Conservation (phyloP, 2,329 filamentous ascomycete species). For the Dissoconium aciculare region DNA sequence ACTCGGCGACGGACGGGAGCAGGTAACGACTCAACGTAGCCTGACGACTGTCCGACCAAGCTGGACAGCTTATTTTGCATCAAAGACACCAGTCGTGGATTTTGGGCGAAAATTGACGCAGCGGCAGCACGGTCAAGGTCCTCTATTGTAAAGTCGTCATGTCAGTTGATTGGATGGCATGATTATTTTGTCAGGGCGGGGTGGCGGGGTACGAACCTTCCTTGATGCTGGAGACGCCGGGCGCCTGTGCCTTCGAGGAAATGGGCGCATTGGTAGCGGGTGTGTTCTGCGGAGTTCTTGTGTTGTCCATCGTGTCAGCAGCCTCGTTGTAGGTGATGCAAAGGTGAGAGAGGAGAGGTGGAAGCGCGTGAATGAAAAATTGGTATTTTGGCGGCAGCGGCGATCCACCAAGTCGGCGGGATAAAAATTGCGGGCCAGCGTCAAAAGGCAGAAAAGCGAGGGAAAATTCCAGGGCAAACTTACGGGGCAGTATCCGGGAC, state of each 20-base stretch:
- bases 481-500: conserved; percentile 9
- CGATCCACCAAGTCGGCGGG: too few species aligned
- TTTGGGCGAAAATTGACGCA: conserved; percentile 86
- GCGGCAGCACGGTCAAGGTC: conserved; percentile 75
- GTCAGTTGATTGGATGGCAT: not conserved
- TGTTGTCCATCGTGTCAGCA: conserved; percentile 21
- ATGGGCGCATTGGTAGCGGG: conserved; percentile 91
- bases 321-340: conserved; percentile 1
- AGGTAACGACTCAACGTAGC: conserved; percentile 94
- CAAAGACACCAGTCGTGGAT: conserved; percentile 89
- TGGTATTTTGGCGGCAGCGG: conserved; percentile 3
- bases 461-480: too few species aligned
- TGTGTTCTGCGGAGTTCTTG: conserved; percentile 95
- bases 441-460: not conserved
- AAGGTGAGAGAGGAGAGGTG: conserved; percentile 4
- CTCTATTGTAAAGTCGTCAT: conserved; percentile 44
- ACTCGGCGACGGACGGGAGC: conserved; percentile 81
- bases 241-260: conserved; percentile 92
- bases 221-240: conserved; percentile 85
- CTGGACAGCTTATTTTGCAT: conserved; percentile 92
- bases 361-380: conserved; percentile 1
- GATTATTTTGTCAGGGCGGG: too few species aligned
- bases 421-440: not conserved
- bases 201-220: conserved; percentile 54
- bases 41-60: conserved; percentile 86